These are phyloP conservation scores for Trichoderma oligosporum DNA, from an alignment of 2,329 filamentous ascomycete species.

Conservation along the genomic window DNA sequence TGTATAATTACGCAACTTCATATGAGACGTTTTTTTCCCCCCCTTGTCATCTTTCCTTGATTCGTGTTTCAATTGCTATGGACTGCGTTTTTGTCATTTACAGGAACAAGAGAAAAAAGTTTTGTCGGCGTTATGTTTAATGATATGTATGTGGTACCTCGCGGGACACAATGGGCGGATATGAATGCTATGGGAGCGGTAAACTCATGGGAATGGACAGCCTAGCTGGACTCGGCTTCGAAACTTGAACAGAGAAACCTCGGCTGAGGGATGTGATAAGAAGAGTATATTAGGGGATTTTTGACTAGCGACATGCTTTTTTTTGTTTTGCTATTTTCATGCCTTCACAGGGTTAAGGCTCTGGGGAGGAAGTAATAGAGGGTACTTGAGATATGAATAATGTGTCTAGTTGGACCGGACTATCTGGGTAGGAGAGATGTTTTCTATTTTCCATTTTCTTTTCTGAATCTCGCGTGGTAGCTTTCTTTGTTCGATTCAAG, in stretches of 20 bases:
- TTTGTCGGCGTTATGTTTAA: conserved; percentile 11
- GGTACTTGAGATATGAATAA: conserved; percentile 6
- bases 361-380: neutral
- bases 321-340: neutral
- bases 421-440: neutral
- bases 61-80: neutral
- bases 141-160: conserved; percentile 10
- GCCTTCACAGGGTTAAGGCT: neutral
- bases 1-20: conserved; percentile 24
- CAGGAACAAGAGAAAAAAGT: conserved; percentile 10
- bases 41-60: neutral
- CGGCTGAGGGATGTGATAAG: conserved; percentile 1
- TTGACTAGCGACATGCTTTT: neutral
- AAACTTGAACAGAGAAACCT: neutral
- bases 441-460: neutral
- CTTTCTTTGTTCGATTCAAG: neutral
- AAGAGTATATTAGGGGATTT: neutral
- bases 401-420: neutral
- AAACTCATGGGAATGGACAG: conserved; percentile 5
- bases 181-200: conserved; percentile 11
- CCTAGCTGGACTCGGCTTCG: conserved; percentile 7
- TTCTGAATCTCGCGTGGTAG: neutral
- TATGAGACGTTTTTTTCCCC: neutral
- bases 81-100: neutral
- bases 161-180: neutral